Base-by-base conservation (phyloP, 352 stramenopile species). In the Phytophthora citricola region DNA sequence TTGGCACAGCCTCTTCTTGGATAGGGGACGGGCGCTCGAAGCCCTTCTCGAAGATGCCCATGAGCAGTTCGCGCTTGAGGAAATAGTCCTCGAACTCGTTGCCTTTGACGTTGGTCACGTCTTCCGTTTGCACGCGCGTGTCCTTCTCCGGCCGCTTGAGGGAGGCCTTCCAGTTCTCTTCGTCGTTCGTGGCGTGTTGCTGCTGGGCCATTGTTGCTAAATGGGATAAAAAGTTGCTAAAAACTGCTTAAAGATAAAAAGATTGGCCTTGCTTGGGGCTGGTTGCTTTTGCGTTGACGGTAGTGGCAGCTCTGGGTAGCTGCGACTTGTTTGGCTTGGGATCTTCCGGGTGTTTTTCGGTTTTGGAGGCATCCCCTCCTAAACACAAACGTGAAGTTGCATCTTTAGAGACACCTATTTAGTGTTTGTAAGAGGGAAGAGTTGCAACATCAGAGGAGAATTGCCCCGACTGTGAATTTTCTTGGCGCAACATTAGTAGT, bases 11-110 rank as follows among this genome's bases (percentile, higher is more conserved):
- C 73, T 99, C 96, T 79, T 99, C 97, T 71, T 99, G 98, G 67
- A 99, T 99, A 12, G 98, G 97, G 31, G 94, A 99, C 32, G 98
- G 98, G 36, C 97, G 97, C 72, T 99, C 98, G 75, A 99, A 99
- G 22, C 98, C 98, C 73, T 99, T 99, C 71, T 99, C 97, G 65
- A 99, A 99, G 76, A 99, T 99, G 53, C 97, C 98, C 97, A 99
- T 99, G 24, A 99, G 80, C 51, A 99, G 85, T 66, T 99, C 97
- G 51, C 96, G 87, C 83, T 99, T 99, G 55, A 99, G 87, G 69
- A 99, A 99, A 76, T 99, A 99, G 76, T 99, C 97, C 89, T 99
- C 97, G 82, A 99, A 99, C 49, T 99, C 97, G 70, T 99, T 98
- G 71, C 98, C 97, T 73, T 99, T 99, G 48, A 98, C 98, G 73